Conservation (phyloP, 2,329 filamentous ascomycete species). For the Ramichloridium luteum region DNA sequence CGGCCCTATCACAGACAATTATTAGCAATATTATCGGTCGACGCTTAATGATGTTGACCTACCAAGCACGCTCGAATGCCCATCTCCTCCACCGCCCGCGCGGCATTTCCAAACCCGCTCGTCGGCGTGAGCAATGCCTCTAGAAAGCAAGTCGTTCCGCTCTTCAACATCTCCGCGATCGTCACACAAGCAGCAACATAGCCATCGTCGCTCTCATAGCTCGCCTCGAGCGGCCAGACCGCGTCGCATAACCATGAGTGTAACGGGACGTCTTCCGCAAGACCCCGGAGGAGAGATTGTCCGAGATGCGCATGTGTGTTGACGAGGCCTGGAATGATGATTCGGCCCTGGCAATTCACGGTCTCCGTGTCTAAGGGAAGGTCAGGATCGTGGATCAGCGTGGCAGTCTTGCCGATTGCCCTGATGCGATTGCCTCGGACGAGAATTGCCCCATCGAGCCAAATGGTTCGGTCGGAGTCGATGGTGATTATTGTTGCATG, state of each 20-base stretch:
- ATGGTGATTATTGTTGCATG: conserved; percentile 42
- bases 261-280: conserved; percentile 38
- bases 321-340: conserved; percentile 39
- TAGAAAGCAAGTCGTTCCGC: conserved; percentile 40
- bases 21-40: conserved; percentile 30
- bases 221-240: conserved; percentile 37
- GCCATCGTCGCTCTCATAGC: conserved; percentile 35
- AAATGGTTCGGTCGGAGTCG: conserved; percentile 33
- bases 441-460: conserved; percentile 36
- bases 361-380: conserved; percentile 15
- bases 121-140: conserved; percentile 40
- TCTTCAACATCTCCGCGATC: conserved; percentile 40
- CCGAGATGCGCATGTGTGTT: conserved; percentile 40
- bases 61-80: conserved; percentile 34
- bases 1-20: conserved; percentile 33
- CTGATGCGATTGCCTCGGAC: conserved; percentile 30
- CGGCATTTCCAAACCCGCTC: conserved; percentile 36
- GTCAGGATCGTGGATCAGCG: too few relatives aligned
- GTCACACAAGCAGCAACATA: conserved; percentile 37
- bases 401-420: conserved; percentile 31
- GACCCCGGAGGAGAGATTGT: conserved; percentile 37
- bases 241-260: conserved; percentile 40
- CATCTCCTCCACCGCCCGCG: conserved; percentile 31
- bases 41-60: conserved; percentile 33
- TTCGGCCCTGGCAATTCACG: conserved; percentile 28